Evolutionary conservation across 495 filamentous ascomycete species (phyloP).

Genomic region (Cercophora sp.): DNA sequence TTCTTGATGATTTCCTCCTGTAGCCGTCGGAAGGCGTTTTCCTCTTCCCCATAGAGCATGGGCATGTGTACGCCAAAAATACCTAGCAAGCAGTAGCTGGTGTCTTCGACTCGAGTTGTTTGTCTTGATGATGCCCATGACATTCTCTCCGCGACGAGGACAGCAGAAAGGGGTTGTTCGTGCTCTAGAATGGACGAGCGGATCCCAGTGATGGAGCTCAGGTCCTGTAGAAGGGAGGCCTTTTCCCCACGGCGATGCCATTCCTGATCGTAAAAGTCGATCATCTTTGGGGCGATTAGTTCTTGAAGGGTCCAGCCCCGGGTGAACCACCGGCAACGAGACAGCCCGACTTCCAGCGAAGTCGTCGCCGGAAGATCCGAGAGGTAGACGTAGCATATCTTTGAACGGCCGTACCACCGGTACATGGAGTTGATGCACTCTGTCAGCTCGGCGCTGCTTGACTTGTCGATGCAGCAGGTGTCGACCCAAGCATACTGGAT

Average conservation of each 20-base stretch:
- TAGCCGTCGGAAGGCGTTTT: not conserved
- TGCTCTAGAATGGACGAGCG: not conserved
- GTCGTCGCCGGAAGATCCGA: slow-evolving; percentile 11
- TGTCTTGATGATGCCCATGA: not conserved
- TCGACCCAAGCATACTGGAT: slow-evolving; percentile 40
- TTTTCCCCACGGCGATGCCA: slow-evolving; percentile 23
- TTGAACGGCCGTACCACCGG: slow-evolving; percentile 30
- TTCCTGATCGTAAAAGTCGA: slow-evolving; percentile 29
- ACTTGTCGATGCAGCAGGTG: slow-evolving; percentile 45
- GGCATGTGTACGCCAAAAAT: not conserved
- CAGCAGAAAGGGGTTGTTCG: not conserved
- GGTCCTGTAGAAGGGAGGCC: not conserved
- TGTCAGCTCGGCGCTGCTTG: slow-evolving; percentile 36
- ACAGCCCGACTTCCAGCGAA: not conserved
- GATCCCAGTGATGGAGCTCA: not conserved
- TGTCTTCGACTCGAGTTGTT: not conserved
- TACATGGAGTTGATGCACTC: slow-evolving; percentile 51
- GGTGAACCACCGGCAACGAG: slow-evolving; percentile 25
- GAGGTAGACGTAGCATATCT: slow-evolving; percentile 31
- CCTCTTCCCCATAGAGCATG: not conserved
- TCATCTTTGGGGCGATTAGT: slow-evolving; percentile 28
- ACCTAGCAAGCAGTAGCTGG: not conserved
- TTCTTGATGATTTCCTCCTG: not conserved
- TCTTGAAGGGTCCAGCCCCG: slow-evolving; percentile 41
- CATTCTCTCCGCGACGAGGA: not conserved